Percentiles rank a stretch among this genome's conserved stretches.
Evolutionary conservation across 805 yeast species (phyloP).

Genomic region (Metschnikowia bowlesiae): DNA sequence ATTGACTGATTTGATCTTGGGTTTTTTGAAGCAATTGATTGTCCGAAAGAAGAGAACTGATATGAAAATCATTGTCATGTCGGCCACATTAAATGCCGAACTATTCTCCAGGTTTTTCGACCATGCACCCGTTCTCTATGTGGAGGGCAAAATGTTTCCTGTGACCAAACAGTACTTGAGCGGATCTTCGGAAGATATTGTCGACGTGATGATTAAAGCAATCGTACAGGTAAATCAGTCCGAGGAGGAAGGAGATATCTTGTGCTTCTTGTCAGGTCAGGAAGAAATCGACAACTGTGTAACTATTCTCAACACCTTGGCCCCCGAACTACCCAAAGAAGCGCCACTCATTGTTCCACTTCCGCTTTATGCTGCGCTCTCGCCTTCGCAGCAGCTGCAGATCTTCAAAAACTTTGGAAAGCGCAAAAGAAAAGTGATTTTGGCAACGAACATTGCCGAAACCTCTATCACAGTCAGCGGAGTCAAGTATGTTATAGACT

Average conservation of each 20-base stretch:
- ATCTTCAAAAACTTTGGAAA: slow-evolving; percentile 66
- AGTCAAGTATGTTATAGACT: slow-evolving; percentile 85
- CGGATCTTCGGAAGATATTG: slow-evolving; percentile 71
- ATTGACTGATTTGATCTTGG: slow-evolving; percentile 83
- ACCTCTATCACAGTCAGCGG: slow-evolving; percentile 96
- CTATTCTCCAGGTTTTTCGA: slow-evolving; percentile 74
- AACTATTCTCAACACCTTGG: slow-evolving; percentile 51
- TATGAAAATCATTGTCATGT: slow-evolving; percentile 79
- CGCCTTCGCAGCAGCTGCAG: slow-evolving; percentile 75
- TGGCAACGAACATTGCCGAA: slow-evolving; percentile 96
- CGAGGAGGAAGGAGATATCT: slow-evolving; percentile 85
- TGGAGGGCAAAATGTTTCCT: slow-evolving; percentile 86
- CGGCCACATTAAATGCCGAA: slow-evolving; percentile 94
- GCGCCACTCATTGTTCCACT: slow-evolving; percentile 73
- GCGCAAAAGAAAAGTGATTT: slow-evolving; percentile 76
- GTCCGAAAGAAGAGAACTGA: slow-evolving; percentile 45
- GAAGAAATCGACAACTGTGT: slow-evolving; percentile 92
- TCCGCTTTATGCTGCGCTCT: slow-evolving; percentile 91
- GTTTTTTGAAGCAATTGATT: slow-evolving; percentile 72
- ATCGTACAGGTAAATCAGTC: slow-evolving; percentile 73
- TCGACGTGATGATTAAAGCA: slow-evolving; percentile 70
- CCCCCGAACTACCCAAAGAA: slow-evolving; percentile 64
- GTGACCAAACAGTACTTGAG: slow-evolving; percentile 69
- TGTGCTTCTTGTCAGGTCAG: slow-evolving; percentile 92
- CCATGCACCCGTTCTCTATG: slow-evolving; percentile 75